Base-by-base conservation (phyloP, 2,329 filamentous ascomycete genomes). In the Myotisia sp. region DNA sequence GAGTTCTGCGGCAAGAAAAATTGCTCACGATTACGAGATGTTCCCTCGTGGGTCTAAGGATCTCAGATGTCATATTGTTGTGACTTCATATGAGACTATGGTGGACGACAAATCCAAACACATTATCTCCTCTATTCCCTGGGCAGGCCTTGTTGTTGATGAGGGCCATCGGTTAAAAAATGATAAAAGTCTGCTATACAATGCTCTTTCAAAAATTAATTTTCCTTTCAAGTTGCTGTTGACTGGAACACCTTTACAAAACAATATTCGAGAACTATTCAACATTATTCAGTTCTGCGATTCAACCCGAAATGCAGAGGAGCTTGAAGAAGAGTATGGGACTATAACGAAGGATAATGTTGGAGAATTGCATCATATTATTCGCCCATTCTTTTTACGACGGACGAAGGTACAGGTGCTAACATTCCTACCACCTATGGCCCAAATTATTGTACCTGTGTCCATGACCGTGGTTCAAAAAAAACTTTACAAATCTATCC, bases 251-350 rank as follows among this genome's bases (percentile, higher is more conserved):
- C 90, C 90, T 0, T 61, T 98, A 23, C 63, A 67, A 35, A 67
- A 98, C 58, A 95, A 94, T 53, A 82, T 84, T 45, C 71, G 85
- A 29, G 90, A 98, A 54, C 64, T 98, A 0, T 95, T 95, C 63
- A 98, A 94, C 50, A 66, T 98, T n/a, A 62, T 98, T 3, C 87
- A 95, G 44, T 98, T 98, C 54, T 70, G 94, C 27, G 85, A 98
- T 49, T 69, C 74, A 5, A 64, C 61, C 1, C 70, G 74, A 37
- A 59, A 85, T 45, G 86, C 90, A 0, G 71, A 71, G 21, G 59
- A 69, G 13, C 63, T 95, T 2, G 87, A 95, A 47, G 64, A 71
- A 37, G 63, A 83, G 47, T 95, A 83, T 49, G 64, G 65, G 4
- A 73, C 80, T n/a, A 65, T 95, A 32, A 85, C 81, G 6, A 76